These are phyloP conservation scores for Lentinula lateritia DNA, from an alignment of 768 basidiomycete species.

Conservation along the genomic window DNA sequence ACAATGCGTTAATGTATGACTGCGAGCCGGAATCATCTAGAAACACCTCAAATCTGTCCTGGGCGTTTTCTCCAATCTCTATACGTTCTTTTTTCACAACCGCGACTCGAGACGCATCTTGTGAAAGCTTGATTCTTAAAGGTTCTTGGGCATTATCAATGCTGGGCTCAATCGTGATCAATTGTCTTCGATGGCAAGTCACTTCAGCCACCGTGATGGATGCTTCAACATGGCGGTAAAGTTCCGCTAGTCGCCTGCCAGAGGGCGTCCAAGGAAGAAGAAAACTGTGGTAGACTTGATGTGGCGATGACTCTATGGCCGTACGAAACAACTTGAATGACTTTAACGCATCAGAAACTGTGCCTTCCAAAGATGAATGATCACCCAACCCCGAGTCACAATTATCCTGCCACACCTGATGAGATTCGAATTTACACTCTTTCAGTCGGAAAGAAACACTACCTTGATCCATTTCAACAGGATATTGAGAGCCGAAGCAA, in stretches of 20 bases:
- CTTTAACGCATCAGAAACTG: neutral
- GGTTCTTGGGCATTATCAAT: neutral
- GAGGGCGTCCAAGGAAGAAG: conserved; percentile 3
- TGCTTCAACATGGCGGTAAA: neutral
- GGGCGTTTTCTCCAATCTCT: neutral
- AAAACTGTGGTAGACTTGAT: conserved; percentile 1
- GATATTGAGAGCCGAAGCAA: neutral
- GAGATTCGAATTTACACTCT: neutral
- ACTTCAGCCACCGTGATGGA: neutral
- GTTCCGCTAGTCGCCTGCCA: neutral
- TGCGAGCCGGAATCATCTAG: neutral
- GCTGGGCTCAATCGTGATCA: neutral
- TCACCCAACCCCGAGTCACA: neutral
- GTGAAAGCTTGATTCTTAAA: neutral
- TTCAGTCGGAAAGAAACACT: neutral
- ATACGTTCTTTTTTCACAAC: neutral
- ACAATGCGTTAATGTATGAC: neutral
- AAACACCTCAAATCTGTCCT: neutral
- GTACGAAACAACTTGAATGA: neutral
- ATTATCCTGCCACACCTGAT: neutral
- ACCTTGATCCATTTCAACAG: neutral
- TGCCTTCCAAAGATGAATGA: neutral
- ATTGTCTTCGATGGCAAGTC: conserved; percentile 2
- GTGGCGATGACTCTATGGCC: neutral
- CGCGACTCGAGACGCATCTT: neutral